Conservation (phyloP, 148 eudicot genomes). For the Dianthus caryophyllus region DNA sequence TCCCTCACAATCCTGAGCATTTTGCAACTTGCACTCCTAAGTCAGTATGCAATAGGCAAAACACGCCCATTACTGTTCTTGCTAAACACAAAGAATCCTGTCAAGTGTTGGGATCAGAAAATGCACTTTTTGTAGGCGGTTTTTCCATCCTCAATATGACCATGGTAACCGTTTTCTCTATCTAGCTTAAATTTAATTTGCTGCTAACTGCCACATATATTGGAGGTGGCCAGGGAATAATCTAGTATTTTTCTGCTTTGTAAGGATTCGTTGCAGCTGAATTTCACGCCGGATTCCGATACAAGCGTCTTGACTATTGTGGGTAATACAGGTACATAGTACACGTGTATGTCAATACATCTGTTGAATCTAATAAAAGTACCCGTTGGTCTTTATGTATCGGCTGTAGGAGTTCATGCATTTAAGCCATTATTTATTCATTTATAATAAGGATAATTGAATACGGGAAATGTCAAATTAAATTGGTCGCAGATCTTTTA, state of each 20-base stretch:
- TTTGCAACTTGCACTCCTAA: constrained; percentile 42
- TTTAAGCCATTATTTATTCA: neutral
- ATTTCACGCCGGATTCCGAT: constrained; percentile 41
- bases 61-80: constrained; percentile 38
- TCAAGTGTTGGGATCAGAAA: constrained; percentile 57
- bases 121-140: constrained; percentile 75
- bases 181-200: neutral
- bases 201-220: neutral
- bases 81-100: constrained; percentile 48
- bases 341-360: neutral
- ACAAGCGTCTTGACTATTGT: constrained; percentile 49
- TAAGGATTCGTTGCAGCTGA: constrained; percentile 52
- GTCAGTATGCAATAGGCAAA: constrained; percentile 31
- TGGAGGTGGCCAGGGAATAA: neutral
- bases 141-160: constrained; percentile 53
- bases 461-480: too few relatives aligned
- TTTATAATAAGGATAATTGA: too few relatives aligned
- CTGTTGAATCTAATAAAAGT: neutral
- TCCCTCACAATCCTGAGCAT: constrained; percentile 74
- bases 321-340: constrained; percentile 66
- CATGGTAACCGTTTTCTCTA: constrained; percentile 36
- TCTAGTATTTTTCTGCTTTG: constrained; percentile 4
- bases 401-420: neutral
- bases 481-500: too few relatives aligned
- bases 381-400: neutral